A percentile compares a stretch with the other conserved stretches of the same genome.
These are phyloP conservation scores for Xylaria sp. DNA, from an alignment of 2,329 filamentous ascomycete species.

Conservation along the genomic window DNA sequence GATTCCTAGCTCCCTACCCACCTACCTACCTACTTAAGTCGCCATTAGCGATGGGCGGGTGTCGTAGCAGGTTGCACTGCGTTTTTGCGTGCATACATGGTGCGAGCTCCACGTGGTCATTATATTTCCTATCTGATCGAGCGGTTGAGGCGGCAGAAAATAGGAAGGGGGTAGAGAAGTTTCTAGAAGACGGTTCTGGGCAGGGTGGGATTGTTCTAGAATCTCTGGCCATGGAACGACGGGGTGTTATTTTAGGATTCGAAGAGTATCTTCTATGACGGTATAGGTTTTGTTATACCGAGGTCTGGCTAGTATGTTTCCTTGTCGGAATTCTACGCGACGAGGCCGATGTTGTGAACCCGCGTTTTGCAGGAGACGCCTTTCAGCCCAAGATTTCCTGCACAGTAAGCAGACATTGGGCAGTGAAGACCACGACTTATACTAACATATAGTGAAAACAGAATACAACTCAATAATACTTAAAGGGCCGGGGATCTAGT, in stretches of 20 bases:
- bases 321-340: constrained; percentile 4
- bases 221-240: constrained; percentile 1
- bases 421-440: constrained; percentile 1
- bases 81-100: constrained; percentile 29
- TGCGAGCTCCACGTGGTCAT: constrained; percentile 33
- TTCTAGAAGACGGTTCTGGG: constrained; percentile 14
- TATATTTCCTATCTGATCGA: constrained; percentile 7
- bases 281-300: background rate
- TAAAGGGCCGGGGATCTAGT: background rate
- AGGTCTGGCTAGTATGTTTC: background rate
- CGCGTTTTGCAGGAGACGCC: background rate
- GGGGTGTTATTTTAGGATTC: background rate
- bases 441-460: background rate
- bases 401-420: constrained; percentile 14
- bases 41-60: background rate
- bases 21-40: background rate
- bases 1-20: no score
- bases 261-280: background rate
- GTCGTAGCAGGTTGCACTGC: constrained; percentile 33
- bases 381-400: constrained; percentile 16
- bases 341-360: constrained; percentile 22
- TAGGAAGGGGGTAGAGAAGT: background rate
- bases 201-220: constrained; percentile 29
- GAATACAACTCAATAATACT: background rate
- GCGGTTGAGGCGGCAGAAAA: background rate